phyloP scores from a whole-genome alignment of 163 green algal species.

The Chlamydomonas reinhardtii region DNA sequence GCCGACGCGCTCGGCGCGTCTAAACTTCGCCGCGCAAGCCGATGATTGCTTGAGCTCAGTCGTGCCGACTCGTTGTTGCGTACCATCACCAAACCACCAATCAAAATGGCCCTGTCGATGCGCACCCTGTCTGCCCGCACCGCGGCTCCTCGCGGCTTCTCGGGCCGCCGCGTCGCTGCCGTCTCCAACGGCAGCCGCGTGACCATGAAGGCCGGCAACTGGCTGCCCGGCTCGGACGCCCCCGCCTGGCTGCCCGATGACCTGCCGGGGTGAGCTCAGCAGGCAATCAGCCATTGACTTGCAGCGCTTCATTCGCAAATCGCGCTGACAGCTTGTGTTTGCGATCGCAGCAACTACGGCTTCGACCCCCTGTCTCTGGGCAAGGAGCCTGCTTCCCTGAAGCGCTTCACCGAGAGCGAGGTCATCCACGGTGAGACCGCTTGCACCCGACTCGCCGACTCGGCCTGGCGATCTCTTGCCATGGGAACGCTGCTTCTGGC shows the following conservation, averaged over 20 bases:
- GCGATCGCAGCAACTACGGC: constrained; percentile 66
- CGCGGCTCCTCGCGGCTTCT: constrained; percentile 38
- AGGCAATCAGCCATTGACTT: no score
- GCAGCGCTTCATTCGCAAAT: no score
- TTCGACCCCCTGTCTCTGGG: constrained; percentile 83
- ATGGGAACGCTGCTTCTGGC: no score
- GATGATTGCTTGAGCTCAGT: no score
- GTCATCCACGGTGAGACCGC: constrained; percentile 67
- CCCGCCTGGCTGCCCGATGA: constrained; percentile 51
- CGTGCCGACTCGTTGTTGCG: constrained; percentile 6
- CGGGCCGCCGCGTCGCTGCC: constrained; percentile 24
- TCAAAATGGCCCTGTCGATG: constrained; percentile 51
- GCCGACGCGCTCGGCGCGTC: no score
- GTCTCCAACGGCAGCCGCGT: constrained; percentile 41
- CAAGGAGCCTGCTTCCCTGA: constrained; percentile 75
- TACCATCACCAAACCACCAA: not conserved
- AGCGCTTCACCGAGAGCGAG: constrained; percentile 88
- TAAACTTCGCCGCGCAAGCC: no score
- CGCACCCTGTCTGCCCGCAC: constrained; percentile 36
- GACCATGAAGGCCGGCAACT: constrained; percentile 53
- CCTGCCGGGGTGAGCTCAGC: constrained; percentile 42
- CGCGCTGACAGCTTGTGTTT: not conserved
- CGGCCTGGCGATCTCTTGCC: no score
- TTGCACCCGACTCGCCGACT: constrained; percentile 42
- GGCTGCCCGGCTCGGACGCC: constrained; percentile 48